Base-by-base conservation (phyloP, 768 basidiomycete species). In the Pleurotus pulmonarius region DNA sequence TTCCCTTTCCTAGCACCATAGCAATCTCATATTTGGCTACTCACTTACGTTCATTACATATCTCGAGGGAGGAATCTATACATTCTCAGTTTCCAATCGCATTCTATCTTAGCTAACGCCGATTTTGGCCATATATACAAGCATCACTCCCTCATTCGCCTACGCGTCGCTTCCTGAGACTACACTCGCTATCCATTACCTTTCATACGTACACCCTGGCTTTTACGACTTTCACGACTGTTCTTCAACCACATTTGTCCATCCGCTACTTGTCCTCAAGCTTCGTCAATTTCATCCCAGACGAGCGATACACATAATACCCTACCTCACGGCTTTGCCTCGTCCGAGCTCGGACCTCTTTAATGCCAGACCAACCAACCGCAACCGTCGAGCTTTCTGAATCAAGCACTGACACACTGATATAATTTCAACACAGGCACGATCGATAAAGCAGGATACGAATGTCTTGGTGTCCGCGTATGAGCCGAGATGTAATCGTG, bases 121-220 rank as follows among this genome's bases (percentile, higher is more conserved):
- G 48, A 34, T 37, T 20, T 12, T n/a, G 51, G 38, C 51, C 25
- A 40, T 53, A 53, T 24, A 39, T 38, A 49, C 48, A 49, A 34
- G 20, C 41, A 44, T 45, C 53, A 57, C 52, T 46, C 52, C 55
- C 60, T 53, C 55, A 48, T 37, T 25, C 51, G 15, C 41, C 24
- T 39, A 29, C 38, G 51, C 53, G 52, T 47, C 55, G 48, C 55
- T 39, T 56, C 37, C n/a, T n/a, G n/a, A 43, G 39, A 26, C 26
- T 58, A 49, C 57, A 53, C 45, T 59, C 53, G 49, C 54, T 55
- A 37, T 60, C 57, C 49, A 49, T 56, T 53, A 46, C 41, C 49
- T 24, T 40, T 53, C 34, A 37, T 49, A 2, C 13, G 7, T 34
- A 34, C 29, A 34, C n/a, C 26, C 26, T 37, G 6, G 25, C 34